Conservation (phyloP, 345 rosid genomes). For the Clarkia xantiana region DNA sequence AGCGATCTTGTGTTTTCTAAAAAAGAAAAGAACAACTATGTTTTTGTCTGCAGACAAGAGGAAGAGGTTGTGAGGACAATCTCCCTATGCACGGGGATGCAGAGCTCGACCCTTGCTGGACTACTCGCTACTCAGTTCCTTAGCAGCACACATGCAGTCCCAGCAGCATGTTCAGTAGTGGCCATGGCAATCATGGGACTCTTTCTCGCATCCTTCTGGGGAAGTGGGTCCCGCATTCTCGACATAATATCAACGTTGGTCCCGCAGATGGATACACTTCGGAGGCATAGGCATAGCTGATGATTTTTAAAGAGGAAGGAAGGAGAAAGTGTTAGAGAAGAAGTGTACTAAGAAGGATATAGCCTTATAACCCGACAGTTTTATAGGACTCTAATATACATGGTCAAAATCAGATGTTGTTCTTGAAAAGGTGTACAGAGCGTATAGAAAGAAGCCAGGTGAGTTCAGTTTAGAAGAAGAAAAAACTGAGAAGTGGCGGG, state of each 20-base stretch:
- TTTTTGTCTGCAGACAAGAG: conserved; percentile 44
- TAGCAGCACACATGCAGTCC: conserved; percentile 81
- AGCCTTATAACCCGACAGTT: no score
- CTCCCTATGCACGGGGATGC: conserved; percentile 94
- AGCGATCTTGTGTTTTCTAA: background rate
- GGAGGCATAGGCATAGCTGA: background rate
- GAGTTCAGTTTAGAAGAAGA: no score
- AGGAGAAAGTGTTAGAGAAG: no score
- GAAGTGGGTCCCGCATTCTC: conserved; percentile 50
- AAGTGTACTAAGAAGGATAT: no score
- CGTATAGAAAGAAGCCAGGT: no score
- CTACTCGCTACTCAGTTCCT: conserved; percentile 82
- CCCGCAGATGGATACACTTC: conserved; percentile 21
- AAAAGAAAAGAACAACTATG: background rate
- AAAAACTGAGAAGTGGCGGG: no score
- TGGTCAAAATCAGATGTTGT: no score
- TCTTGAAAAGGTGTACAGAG: no score
- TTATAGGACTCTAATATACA: no score
- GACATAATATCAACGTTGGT: conserved; percentile 29
- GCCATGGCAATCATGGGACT: conserved; percentile 98
- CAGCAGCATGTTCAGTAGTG: conserved; percentile 90
- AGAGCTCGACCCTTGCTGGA: conserved; percentile 88
- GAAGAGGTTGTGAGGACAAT: conserved; percentile 81
- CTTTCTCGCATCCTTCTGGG: conserved; percentile 89
- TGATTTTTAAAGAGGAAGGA: no score